Conservation (phyloP, 495 filamentous ascomycete genomes). For the Chaetomidium leptoderma region DNA sequence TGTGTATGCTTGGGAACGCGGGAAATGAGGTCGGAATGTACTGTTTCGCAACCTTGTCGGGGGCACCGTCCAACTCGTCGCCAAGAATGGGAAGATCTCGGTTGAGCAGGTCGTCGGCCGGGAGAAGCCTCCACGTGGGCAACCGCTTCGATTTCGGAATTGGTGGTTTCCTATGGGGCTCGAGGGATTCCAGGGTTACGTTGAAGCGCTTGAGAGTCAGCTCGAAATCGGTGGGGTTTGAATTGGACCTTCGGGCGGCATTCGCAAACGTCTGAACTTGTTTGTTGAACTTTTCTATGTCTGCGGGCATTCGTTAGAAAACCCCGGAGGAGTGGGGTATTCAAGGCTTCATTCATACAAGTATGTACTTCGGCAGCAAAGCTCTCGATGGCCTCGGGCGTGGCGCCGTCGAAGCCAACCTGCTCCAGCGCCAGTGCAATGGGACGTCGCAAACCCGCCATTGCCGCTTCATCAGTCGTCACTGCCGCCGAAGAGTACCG, state of each 20-base stretch:
- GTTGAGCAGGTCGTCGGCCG: conserved; percentile 30
- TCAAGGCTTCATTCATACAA: too few relatives aligned
- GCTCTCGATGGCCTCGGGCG: conserved; percentile 41
- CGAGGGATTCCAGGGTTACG: conserved; percentile 32
- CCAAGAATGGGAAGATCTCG: conserved; percentile 37
- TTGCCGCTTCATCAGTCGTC: conserved; percentile 33
- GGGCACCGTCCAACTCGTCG: conserved; percentile 39
- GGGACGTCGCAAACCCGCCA: conserved; percentile 36
- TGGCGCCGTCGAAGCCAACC: conserved; percentile 41
- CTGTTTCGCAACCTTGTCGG: conserved; percentile 38
- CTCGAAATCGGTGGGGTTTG: conserved; percentile 42
- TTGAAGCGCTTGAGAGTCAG: conserved; percentile 34
- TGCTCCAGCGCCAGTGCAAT: conserved; percentile 38
- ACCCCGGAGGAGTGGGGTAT: too few relatives aligned
- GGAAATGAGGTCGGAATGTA: conserved; percentile 46
- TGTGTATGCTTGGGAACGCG: conserved; percentile 43
- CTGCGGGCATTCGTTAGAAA: conserved; percentile 21
- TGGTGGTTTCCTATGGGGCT: conserved; percentile 41
- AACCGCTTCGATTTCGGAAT: conserved; percentile 31
- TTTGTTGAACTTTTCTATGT: conserved; percentile 31
- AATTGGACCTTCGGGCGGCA: conserved; percentile 35
- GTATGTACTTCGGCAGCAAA: conserved; percentile 38
- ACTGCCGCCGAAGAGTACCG: neutral
- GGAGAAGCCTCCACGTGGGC: conserved; percentile 31
- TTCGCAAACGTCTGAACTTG: conserved; percentile 33